Evolutionary conservation across 495 filamentous ascomycete genomes (phyloP), one percentile per base, ranked within the genome.

Genomic region (Lineolata rhizophorae): DNA sequence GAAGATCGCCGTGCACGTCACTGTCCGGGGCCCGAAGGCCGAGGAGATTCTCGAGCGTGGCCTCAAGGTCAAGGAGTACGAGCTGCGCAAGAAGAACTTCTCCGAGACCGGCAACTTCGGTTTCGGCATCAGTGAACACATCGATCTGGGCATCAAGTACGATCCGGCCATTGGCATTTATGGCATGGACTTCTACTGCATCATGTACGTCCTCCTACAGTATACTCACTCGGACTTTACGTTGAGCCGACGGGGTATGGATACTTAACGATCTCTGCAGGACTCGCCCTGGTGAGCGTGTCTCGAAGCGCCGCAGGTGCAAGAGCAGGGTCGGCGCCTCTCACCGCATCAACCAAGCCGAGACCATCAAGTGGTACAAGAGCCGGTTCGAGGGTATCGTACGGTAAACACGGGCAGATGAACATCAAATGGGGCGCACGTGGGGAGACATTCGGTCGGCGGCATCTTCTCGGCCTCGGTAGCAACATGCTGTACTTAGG

Each of bases 111-210:
- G 87, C 49, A 95, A 97, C 74, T 99, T 99, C 58, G 87, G 87
- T 45, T 99, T 99, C 72, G 87, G 90, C 64, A 99, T 99, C 67
- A 77, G 66, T 66, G 90, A 99, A 61, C 90, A 99, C 70, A 99
- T 99, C 60, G 90, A 99, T 74, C 67, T 99, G 52, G 90, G 90
- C 50, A 95, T 99, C 76, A 99, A 99, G 74, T 97, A 97, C 65
- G 87, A 97, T 72, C 87, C 87, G 38, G 79, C 70, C 35, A 95
- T 95, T 48, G 85, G 85, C 70, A 95, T 99, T 62, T 99, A 99
- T 70, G 90, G 90, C 61, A 99, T 99, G 90, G 90, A 99, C 68
- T 99, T 99, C 71, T 99, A 93, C 76, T 81, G 74, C 77, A 94
- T 85, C 80, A 99, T 99, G 90, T 75, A 49, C 63, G 69, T 48